Percentiles rank a stretch among this genome's conserved stretches.
Conservation (phyloP, 306 rosid genomes). For the Quercus dentata region DNA sequence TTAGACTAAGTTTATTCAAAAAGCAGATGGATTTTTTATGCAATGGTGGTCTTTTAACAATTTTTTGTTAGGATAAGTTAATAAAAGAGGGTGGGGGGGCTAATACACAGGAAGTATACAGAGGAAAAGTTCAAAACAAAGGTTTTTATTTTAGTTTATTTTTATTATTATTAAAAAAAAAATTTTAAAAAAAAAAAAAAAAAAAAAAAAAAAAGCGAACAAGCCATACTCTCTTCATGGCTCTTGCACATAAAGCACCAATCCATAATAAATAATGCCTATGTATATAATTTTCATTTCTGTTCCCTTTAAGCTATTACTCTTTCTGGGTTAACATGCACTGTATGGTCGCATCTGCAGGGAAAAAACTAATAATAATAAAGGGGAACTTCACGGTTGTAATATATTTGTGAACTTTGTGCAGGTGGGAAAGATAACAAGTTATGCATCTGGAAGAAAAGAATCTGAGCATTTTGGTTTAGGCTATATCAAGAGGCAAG, state of each 20-base stretch:
- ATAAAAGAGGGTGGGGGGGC: no score
- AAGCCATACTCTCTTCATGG: no score
- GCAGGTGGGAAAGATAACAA: slow-evolving; percentile 90
- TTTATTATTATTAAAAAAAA: no score
- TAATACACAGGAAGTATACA: no score
- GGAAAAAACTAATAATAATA: not conserved
- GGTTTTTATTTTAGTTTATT: no score
- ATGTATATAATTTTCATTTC: not conserved
- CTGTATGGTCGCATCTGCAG: not conserved
- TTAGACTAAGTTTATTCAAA: not conserved
- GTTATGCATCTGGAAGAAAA: slow-evolving; percentile 72
- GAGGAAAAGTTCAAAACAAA: no score
- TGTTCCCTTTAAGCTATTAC: not conserved
- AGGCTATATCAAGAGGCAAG: slow-evolving; percentile 77
- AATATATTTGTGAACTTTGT: slow-evolving; percentile 3
- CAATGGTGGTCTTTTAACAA: not conserved
- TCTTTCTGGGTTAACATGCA: not conserved
- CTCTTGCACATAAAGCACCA: no score
- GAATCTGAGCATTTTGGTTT: slow-evolving; percentile 67
- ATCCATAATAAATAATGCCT: not conserved
- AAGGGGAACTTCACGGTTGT: slow-evolving; percentile 8
- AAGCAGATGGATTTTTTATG: not conserved
- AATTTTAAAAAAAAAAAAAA: no score
- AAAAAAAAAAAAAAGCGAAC: no score
- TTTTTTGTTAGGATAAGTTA: not conserved